A percentile compares a stretch with the other conserved stretches of the same genome.
These are phyloP conservation scores for Nicotiana noctiflora DNA, from an alignment of 257 asterid genomes.

Conservation along the genomic window DNA sequence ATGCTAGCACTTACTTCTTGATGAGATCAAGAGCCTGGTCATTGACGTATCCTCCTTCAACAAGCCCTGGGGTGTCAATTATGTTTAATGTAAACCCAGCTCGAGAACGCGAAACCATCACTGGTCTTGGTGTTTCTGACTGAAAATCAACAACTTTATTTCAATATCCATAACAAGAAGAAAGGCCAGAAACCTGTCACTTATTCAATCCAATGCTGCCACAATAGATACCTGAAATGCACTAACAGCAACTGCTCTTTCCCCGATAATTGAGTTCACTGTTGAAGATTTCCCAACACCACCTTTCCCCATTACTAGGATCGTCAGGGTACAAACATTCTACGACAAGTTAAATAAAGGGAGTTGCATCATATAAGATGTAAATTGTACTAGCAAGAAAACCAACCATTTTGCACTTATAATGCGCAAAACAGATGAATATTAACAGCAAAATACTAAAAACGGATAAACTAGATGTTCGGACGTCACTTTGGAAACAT, in stretches of 20 bases:
- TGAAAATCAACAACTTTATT: slow-evolving; percentile 20
- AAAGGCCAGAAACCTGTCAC: background rate
- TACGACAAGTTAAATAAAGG: slow-evolving; percentile 17
- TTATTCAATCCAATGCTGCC: slow-evolving; percentile 5
- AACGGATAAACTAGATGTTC: background rate
- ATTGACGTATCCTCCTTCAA: slow-evolving; percentile 90
- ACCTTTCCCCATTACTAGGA: slow-evolving; percentile 95
- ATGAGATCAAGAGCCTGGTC: slow-evolving; percentile 77
- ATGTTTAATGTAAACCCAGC: slow-evolving; percentile 84
- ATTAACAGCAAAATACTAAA: background rate
- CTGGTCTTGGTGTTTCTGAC: slow-evolving; percentile 93
- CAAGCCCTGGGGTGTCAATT: slow-evolving; percentile 92
- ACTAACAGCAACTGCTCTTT: slow-evolving; percentile 83
- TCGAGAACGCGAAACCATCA: slow-evolving; percentile 85
- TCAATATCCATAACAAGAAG: background rate
- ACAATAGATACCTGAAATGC: slow-evolving; percentile 72
- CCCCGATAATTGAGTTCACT: slow-evolving; percentile 82
- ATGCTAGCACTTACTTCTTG: slow-evolving; percentile 45
- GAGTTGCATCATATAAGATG: background rate
- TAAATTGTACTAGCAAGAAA: background rate
- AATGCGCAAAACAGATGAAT: slow-evolving; percentile 1
- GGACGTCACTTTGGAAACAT: background rate
- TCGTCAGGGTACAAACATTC: slow-evolving; percentile 72
- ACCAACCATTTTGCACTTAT: background rate
- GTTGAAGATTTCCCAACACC: slow-evolving; percentile 99